Percentiles rank a stretch among this genome's conserved stretches.
These are phyloP conservation scores for Pluteus cervinus DNA, from an alignment of 768 basidiomycete species.

Conservation along the genomic window DNA sequence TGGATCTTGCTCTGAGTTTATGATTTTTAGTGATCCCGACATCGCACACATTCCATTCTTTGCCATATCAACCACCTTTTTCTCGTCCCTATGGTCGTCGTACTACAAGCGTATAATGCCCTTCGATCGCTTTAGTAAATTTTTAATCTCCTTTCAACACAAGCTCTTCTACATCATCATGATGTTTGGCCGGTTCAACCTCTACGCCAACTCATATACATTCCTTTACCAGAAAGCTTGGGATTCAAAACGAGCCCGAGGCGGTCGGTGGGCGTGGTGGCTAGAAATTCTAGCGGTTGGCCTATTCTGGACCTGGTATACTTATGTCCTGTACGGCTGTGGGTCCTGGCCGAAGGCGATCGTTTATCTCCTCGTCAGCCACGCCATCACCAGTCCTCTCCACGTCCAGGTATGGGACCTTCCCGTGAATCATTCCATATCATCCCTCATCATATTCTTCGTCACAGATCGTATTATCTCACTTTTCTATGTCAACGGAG, in stretches of 20 bases:
- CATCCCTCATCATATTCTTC: slow-evolving; percentile 1
- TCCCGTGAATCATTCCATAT: slow-evolving; percentile 4
- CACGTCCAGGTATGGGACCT: slow-evolving; percentile 76
- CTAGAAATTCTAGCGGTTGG: slow-evolving; percentile 68
- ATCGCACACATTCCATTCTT: slow-evolving; percentile 91
- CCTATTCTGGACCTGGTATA: slow-evolving; percentile 92
- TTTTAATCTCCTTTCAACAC: slow-evolving; percentile 77
- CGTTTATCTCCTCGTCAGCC: slow-evolving; percentile 77
- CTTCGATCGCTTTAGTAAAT: slow-evolving; percentile 64
- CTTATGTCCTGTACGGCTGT: slow-evolving; percentile 59
- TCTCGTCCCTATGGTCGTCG: slow-evolving; percentile 83
- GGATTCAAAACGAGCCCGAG: slow-evolving; percentile 56
- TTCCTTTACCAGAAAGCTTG: slow-evolving; percentile 65
- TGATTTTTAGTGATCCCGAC: slow-evolving; percentile 61
- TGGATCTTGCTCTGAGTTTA: slow-evolving; percentile 9
- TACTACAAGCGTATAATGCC: slow-evolving; percentile 88
- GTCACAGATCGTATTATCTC: slow-evolving; percentile 85
- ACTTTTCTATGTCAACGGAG: slow-evolving; percentile 91
- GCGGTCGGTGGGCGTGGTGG: slow-evolving; percentile 74
- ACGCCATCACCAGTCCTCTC: slow-evolving; percentile 81
- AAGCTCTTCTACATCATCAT: slow-evolving; percentile 90
- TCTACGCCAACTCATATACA: slow-evolving; percentile 81
- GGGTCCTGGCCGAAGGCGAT: slow-evolving; percentile 67
- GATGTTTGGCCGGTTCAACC: slow-evolving; percentile 89
- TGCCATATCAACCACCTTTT: slow-evolving; percentile 85